These are phyloP conservation scores for Achaetomiella virescens DNA, from an alignment of 495 filamentous ascomycete species.

Conservation along the genomic window DNA sequence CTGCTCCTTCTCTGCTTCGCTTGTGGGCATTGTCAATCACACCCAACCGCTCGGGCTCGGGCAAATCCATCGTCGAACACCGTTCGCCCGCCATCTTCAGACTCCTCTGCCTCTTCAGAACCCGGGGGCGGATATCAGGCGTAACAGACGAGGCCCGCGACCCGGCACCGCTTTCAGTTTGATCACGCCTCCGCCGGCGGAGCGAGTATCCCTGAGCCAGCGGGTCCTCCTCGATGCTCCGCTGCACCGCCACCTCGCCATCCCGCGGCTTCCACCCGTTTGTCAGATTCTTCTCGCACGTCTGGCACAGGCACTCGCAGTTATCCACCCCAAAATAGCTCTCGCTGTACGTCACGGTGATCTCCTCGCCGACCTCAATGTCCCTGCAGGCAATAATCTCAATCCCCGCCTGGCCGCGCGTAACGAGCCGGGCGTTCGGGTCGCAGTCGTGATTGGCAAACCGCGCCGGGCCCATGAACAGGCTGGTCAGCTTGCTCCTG, in stretches of 20 bases:
- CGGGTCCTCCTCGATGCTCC: constrained; percentile 38
- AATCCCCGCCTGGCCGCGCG: constrained; percentile 77
- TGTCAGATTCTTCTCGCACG: constrained; percentile 66
- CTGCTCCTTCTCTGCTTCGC: constrained; percentile 29
- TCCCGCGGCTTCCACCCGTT: constrained; percentile 71
- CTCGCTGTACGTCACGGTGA: constrained; percentile 91
- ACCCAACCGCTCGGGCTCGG: constrained; percentile 14
- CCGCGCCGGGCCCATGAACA: constrained; percentile 90
- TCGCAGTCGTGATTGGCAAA: constrained; percentile 98
- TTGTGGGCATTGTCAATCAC: constrained; percentile 19
- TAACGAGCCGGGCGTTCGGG: constrained; percentile 82
- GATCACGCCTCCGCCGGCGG: constrained; percentile 38
- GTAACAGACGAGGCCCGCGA: constrained; percentile 45
- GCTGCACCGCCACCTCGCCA: constrained; percentile 35
- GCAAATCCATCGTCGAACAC: constrained; percentile 20
- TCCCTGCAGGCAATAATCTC: constrained; percentile 72
- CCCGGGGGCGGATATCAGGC: constrained; percentile 41
- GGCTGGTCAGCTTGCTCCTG: constrained; percentile 75
- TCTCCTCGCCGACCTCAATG: constrained; percentile 85
- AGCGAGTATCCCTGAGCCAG: constrained; percentile 37
- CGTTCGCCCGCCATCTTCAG: constrained; percentile 24
- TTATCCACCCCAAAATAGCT: constrained; percentile 96
- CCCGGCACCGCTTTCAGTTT: constrained; percentile 30
- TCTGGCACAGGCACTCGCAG: constrained; percentile 86
- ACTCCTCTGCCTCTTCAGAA: constrained; percentile 33